Percentiles rank a stretch among this genome's conserved stretches.
Evolutionary conservation across 208 protist genomes (phyloP).

Genomic region (Jaenimonas drosophilae): DNA sequence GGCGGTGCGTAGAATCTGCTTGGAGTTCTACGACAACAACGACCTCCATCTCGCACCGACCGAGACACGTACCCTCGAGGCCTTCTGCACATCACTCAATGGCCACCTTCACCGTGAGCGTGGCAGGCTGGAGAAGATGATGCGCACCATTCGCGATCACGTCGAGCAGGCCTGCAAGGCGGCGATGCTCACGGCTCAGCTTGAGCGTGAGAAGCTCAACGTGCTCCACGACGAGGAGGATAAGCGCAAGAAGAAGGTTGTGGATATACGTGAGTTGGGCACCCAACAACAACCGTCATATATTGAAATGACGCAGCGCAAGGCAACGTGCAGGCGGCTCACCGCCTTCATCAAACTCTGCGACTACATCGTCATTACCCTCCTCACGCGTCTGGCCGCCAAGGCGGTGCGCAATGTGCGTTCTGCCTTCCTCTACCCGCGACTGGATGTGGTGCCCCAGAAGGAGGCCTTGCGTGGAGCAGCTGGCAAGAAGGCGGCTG

Average conservation of each 20-base stretch:
- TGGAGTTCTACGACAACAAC: conserved; percentile 53
- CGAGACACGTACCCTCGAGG: conserved; percentile 73
- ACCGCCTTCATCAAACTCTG: conserved; percentile 91
- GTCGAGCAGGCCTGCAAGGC: conserved; percentile 88
- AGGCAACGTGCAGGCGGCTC: conserved; percentile 85
- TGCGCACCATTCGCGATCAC: conserved; percentile 73
- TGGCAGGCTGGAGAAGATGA: conserved; percentile 72
- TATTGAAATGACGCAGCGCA: conserved; percentile 89
- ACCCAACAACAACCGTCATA: conserved; percentile 87
- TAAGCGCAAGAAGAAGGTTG: conserved; percentile 70
- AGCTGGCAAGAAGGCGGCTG: conserved; percentile 13
- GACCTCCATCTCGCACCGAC: conserved; percentile 56
- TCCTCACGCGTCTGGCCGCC: conserved; percentile 72
- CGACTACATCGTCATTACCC: conserved; percentile 92
- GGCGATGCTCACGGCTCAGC: conserved; percentile 79
- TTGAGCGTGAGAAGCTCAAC: conserved; percentile 67
- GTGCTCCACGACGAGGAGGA: conserved; percentile 47
- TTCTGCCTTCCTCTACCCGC: conserved; percentile 56
- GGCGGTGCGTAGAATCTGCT: conserved; percentile 66
- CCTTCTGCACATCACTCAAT: conserved; percentile 37
- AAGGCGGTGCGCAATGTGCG: conserved; percentile 73
- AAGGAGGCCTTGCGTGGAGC: conserved; percentile 1
- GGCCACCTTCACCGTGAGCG: conserved; percentile 47
- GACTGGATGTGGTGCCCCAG: conserved; percentile 7
- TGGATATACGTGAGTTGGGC: conserved; percentile 70